These are phyloP conservation scores for Candida silvicultrix DNA, from an alignment of 805 yeast genomes.

Conservation along the genomic window DNA sequence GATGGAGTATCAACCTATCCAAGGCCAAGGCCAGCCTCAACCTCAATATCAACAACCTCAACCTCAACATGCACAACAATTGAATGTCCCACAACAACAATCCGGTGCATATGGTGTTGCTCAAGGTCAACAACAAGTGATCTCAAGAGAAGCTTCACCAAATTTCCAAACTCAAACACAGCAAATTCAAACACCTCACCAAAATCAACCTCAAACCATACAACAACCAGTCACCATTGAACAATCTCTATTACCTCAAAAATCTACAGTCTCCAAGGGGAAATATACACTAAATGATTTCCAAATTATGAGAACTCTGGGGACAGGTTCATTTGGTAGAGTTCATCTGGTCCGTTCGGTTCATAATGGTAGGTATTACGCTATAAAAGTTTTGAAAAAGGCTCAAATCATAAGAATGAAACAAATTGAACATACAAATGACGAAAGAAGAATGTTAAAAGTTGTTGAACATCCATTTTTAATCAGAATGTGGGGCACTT, in stretches of 20 bases:
- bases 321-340: constrained; percentile 94
- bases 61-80: background rate
- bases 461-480: constrained; percentile 86
- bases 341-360: constrained; percentile 85
- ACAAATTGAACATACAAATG: constrained; percentile 94
- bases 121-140: background rate
- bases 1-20: background rate
- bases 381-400: constrained; percentile 86
- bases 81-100: background rate
- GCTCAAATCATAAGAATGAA: constrained; percentile 86
- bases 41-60: constrained; percentile 5
- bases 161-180: background rate
- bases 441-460: constrained; percentile 84
- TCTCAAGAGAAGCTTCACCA: constrained; percentile 6
- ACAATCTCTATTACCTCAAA: constrained; percentile 19
- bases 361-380: constrained; percentile 88
- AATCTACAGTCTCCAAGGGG: constrained; percentile 37
- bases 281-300: constrained; percentile 79
- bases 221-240: constrained; percentile 8
- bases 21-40: constrained; percentile 1
- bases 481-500: constrained; percentile 95
- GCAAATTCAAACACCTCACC: background rate
- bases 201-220: constrained; percentile 1
- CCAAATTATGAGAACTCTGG: constrained; percentile 78
- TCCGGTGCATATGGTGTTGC: background rate